Percentiles rank a stretch among this genome's conserved stretches.
Evolutionary conservation across 1,284 basidiomycete species (phyloP).

Genomic region (Boletellus sp.): DNA sequence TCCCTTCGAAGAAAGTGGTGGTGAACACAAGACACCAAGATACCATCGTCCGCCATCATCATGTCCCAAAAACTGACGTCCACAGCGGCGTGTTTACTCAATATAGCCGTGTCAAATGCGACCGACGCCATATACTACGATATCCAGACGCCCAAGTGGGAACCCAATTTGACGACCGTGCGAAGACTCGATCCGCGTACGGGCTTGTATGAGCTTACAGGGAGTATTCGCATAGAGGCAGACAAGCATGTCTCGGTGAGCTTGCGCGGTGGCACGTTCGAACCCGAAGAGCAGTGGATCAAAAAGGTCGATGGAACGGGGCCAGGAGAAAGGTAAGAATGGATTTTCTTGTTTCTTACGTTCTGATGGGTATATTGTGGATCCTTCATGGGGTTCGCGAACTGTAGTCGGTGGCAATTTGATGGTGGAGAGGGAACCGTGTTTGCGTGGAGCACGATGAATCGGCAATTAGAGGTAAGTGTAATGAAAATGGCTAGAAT

Average conservation of each 20-base stretch:
- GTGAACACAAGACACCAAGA: neutral
- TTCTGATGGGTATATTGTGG: neutral
- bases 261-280: conserved; percentile 11
- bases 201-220: conserved; percentile 32
- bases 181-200: conserved; percentile 32
- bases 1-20: no score
- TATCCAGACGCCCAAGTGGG: conserved; percentile 41
- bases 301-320: conserved; percentile 13
- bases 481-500: neutral
- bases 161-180: conserved; percentile 36
- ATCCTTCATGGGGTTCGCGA: conserved; percentile 3
- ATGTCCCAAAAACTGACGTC: conserved; percentile 36
- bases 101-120: conserved; percentile 38
- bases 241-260: conserved; percentile 21
- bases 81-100: conserved; percentile 39
- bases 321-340: conserved; percentile 17
- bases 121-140: conserved; percentile 42
- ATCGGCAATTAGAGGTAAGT: conserved; percentile 15
- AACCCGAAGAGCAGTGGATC: conserved; percentile 17
- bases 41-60: neutral
- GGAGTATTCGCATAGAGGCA: conserved; percentile 35
- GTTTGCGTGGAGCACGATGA: conserved; percentile 19
- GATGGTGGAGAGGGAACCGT: conserved; percentile 21
- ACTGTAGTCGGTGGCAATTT: conserved; percentile 26
- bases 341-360: no score